Percentiles rank a stretch among this genome's conserved stretches.
phyloP scores from a whole-genome alignment of 306 rosid species.

The Gillenia trifoliata region DNA sequence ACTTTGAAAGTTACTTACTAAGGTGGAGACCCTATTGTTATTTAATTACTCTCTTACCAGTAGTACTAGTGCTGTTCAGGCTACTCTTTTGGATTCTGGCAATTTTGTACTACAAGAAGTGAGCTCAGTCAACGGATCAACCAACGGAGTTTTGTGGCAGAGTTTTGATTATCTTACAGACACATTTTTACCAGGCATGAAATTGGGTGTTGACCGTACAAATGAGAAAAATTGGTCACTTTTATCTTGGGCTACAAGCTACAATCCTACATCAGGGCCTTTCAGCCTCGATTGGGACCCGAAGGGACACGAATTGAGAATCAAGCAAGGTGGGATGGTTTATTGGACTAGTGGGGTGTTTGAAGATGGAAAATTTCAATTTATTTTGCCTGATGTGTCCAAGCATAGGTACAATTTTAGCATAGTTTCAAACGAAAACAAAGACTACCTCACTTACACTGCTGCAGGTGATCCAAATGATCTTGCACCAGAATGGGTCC shows the following conservation, averaged over 20 bases:
- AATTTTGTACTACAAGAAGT: slow-evolving; percentile 26
- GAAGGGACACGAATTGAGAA: neutral
- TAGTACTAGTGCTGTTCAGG: neutral
- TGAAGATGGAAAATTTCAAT: neutral
- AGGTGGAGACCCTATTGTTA: slow-evolving; percentile 6
- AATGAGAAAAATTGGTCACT: neutral
- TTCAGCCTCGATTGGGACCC: neutral
- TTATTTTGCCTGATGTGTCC: neutral
- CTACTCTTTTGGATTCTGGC: slow-evolving; percentile 19
- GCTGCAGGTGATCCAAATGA: neutral
- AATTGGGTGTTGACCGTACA: slow-evolving; percentile 16
- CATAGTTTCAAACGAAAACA: neutral
- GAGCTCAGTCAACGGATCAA: neutral
- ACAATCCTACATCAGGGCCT: neutral
- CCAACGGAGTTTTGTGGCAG: slow-evolving; percentile 10
- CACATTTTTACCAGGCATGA: slow-evolving; percentile 22
- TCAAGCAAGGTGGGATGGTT: neutral
- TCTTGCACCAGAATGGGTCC: neutral
- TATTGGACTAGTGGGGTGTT: neutral
- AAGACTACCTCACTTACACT: neutral
- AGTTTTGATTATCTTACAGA: slow-evolving; percentile 23
- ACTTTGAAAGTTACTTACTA: slow-evolving; percentile 8
- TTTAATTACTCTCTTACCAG: slow-evolving; percentile 11
- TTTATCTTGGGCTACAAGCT: neutral
- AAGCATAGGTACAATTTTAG: neutral